Evolutionary conservation across 2,329 filamentous ascomycete species (phyloP).

Genomic region (Scytalidium sp.): DNA sequence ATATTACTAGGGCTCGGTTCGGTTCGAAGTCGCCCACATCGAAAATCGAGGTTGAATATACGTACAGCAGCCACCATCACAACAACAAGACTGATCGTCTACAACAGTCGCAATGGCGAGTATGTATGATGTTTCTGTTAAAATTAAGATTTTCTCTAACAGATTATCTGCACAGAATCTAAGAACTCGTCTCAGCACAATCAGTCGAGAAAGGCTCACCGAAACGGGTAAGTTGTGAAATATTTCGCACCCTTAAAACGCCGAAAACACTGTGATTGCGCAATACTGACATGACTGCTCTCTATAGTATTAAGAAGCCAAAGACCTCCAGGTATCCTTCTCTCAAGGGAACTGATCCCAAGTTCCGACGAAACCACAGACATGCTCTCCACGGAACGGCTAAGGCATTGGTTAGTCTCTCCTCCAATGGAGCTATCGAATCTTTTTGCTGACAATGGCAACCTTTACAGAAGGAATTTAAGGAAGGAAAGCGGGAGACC

Average conservation of each 20-base stretch:
- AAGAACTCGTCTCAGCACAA: constrained; percentile 99
- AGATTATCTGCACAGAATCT: constrained; percentile 64
- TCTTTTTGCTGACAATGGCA: background rate
- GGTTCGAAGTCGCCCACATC: background rate
- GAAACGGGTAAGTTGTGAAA: constrained; percentile 96
- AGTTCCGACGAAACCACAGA: constrained; percentile 99
- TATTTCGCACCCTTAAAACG: constrained; percentile 4
- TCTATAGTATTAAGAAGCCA: constrained; percentile 95
- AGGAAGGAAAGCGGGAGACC: constrained; percentile 89
- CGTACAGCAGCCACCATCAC: background rate
- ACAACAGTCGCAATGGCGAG: constrained; percentile 62
- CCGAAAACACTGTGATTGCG: background rate
- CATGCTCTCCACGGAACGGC: constrained; percentile 99
- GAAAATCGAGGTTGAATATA: background rate
- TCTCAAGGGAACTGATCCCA: constrained; percentile 97
- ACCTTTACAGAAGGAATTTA: constrained; percentile 81
- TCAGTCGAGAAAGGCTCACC: constrained; percentile 97
- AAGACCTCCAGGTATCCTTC: constrained; percentile 99
- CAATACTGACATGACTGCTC: background rate
- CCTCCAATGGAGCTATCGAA: background rate
- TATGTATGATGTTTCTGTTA: constrained; percentile 41
- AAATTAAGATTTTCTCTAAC: constrained; percentile 3
- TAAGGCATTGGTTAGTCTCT: constrained; percentile 85
- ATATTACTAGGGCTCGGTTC: background rate
- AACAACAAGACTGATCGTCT: constrained; percentile 11